Conservation (phyloP, 129 eudicot genomes). For the Chrysanthemum makinoi region DNA sequence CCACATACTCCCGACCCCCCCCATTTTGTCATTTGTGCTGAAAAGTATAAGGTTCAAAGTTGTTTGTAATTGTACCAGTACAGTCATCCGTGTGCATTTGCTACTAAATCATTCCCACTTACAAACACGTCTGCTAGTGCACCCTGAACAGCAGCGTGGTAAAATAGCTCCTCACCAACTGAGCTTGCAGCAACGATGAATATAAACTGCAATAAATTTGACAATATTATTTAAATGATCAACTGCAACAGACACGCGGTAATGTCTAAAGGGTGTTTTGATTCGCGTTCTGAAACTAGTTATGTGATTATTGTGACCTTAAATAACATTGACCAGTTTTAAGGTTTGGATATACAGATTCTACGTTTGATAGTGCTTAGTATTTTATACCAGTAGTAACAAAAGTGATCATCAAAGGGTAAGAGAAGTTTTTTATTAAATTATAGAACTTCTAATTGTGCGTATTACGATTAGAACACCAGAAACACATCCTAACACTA, state of each 20-base stretch:
- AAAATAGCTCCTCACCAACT: conserved; percentile 97
- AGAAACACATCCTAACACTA: neutral
- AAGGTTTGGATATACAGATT: no score
- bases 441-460: no score
- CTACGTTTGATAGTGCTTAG: no score
- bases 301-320: neutral
- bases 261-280: neutral
- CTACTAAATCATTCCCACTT: conserved; percentile 63
- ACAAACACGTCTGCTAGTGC: conserved; percentile 79
- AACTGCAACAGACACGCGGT: neutral
- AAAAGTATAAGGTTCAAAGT: neutral
- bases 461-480: no score
- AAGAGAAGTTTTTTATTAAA: no score
- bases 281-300: neutral
- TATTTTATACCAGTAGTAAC: no score
- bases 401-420: no score
- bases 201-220: conserved; percentile 59
- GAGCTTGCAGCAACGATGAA: conserved; percentile 94
- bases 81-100: conserved; percentile 80
- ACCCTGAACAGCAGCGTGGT: conserved; percentile 99
- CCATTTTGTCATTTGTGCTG: neutral
- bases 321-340: no score
- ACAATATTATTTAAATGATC: conserved; percentile 10
- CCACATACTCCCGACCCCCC: neutral
- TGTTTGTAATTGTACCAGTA: conserved; percentile 51